phyloP scores from a whole-genome alignment of 495 filamentous ascomycete species.

The Penicillium lividum region DNA sequence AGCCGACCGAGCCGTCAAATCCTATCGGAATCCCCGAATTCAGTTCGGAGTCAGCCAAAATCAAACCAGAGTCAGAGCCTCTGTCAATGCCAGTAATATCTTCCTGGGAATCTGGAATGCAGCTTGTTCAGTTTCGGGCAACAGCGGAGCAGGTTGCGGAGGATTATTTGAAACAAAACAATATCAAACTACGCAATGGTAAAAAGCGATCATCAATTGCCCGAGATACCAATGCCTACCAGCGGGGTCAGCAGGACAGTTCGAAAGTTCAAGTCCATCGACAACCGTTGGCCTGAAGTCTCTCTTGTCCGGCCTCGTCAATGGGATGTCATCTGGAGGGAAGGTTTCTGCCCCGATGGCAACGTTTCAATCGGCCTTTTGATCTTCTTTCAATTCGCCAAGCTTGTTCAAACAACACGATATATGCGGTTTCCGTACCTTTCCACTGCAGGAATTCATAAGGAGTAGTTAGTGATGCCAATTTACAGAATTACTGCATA shows the following conservation, averaged over 20 bases:
- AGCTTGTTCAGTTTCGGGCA: slow-evolving; percentile 31
- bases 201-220: background rate
- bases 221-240: slow-evolving; percentile 14
- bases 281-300: too few species aligned
- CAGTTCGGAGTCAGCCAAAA: background rate
- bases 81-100: background rate
- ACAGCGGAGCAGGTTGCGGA: slow-evolving; percentile 31
- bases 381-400: too few species aligned
- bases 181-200: slow-evolving; percentile 12
- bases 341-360: too few species aligned
- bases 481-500: too few species aligned
- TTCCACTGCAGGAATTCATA: too few species aligned
- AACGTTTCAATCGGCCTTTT: too few species aligned
- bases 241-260: slow-evolving; percentile 11
- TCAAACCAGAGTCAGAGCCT: slow-evolving; percentile 6
- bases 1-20: slow-evolving; percentile 2
- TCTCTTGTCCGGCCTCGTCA: too few species aligned
- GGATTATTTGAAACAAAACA: slow-evolving; percentile 19
- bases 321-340: too few species aligned
- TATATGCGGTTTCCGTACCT: too few species aligned
- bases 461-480: too few species aligned
- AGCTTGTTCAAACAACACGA: too few species aligned
- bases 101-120: slow-evolving; percentile 28
- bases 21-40: slow-evolving; percentile 5
- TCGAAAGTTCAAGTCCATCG: slow-evolving; percentile 1